Base-by-base conservation (phyloP, 805 yeast genomes). In the Ogataea pignaliae region DNA sequence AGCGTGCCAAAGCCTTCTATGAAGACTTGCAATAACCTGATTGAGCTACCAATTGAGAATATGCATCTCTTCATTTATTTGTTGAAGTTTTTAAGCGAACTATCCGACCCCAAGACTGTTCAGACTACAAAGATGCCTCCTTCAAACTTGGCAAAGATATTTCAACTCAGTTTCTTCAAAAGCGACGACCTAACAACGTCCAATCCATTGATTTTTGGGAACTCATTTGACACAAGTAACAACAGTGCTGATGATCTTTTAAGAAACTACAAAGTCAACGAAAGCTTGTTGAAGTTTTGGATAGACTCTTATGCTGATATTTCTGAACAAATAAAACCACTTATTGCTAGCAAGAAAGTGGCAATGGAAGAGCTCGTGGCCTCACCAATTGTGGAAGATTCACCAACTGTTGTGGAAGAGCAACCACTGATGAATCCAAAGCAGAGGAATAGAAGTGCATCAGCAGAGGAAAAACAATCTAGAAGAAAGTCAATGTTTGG, bases 101-200 rank as follows among this genome's bases (percentile, higher is more conserved):
- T 66, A 10, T 40, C 56, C 9, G 37, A 44, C 18, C 59, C 58
- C 3, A 51, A 53, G 11, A 41, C 54, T 8, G 59, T 55, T 21
- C 43, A 50, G 17, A 52, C 55, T 30, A 68, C 72, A 13, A 64
- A 63, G 47, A 69, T 69, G 73, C 55, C 63, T 17, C 44, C 68
- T 3, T 53, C 56, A 14, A 69, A 68, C 42, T 40, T 69, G 30
- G 59, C 71, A 8, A 68, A 68, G 42, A 62, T 69, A 42, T 66
- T 69, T 48, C 73, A 69, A 48, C 54, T 66, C 16, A 57, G 64
- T 41, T 58, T 68, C 16, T 69, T 68, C 48, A 64, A 63, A 37
- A 55, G 56, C 36, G 64, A 62, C 40, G 66, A 62, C 41, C 37
- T 59, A 11, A 45, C 39, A n/a, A 42, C 44, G 10, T 50, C 47